Conservation (phyloP, 2,329 filamentous ascomycete genomes). For the Fusarium sp. region DNA sequence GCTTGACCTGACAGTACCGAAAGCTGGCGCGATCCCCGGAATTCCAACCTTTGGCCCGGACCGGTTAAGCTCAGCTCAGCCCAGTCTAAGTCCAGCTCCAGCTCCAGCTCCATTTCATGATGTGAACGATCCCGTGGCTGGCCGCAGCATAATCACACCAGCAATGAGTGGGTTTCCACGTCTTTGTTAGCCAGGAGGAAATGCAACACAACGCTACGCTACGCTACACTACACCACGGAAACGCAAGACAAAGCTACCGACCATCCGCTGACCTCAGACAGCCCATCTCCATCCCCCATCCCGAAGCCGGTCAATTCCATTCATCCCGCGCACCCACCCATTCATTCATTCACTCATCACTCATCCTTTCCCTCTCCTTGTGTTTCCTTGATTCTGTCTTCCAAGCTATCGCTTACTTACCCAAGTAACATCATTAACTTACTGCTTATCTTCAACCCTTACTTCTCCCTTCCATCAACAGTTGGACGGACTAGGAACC, state of each 20-base stretch:
- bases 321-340: constrained; percentile 22
- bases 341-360: constrained; percentile 28
- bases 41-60: constrained; percentile 29
- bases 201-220: constrained; percentile 7
- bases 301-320: constrained; percentile 43
- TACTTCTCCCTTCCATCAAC: constrained; percentile 26
- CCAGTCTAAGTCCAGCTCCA: constrained; percentile 1
- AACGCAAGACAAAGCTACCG: constrained; percentile 24
- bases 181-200: constrained; percentile 21
- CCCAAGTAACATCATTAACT: constrained; percentile 8
- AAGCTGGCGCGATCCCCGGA: constrained; percentile 38
- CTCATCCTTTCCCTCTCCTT: constrained; percentile 10
- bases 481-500: constrained; percentile 19
- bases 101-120: not conserved
- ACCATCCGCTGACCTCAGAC: constrained; percentile 42
- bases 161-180: constrained; percentile 17
- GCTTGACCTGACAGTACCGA: constrained; percentile 30
- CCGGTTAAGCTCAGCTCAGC: constrained; percentile 32
- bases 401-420: constrained; percentile 6
- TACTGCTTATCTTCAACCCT: constrained; percentile 25
- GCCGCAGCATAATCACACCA: constrained; percentile 36
- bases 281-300: constrained; percentile 28
- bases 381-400: constrained; percentile 11
- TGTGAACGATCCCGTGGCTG: constrained; percentile 30
- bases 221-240: constrained; percentile 14